Conservation (phyloP, 805 yeast genomes). For the Saturnispora serradocipensis region DNA sequence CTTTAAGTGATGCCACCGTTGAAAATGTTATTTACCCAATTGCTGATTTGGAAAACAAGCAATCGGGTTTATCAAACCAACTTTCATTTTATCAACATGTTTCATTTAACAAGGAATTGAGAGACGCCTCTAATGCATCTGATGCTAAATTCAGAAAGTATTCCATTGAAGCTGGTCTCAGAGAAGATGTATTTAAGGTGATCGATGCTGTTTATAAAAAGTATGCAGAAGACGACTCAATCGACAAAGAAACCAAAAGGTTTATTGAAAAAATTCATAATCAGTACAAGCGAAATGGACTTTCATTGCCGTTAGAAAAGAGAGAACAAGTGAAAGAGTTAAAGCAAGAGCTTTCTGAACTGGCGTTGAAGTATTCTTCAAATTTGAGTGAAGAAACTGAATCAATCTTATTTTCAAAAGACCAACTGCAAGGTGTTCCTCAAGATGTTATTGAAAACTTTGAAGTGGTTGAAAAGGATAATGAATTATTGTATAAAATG, state of each 20-base stretch:
- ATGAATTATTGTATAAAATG: slow-evolving; percentile 43
- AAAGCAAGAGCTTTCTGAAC: slow-evolving; percentile 44
- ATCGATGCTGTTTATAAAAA: slow-evolving; percentile 44
- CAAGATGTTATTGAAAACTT: slow-evolving; percentile 50
- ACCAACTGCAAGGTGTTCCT: slow-evolving; percentile 70
- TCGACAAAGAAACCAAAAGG: slow-evolving; percentile 48
- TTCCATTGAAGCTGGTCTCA: slow-evolving; percentile 52
- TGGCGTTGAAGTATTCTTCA: slow-evolving; percentile 49
- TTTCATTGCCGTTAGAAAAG: slow-evolving; percentile 46
- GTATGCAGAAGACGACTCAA: slow-evolving; percentile 21
- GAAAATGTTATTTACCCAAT: slow-evolving; percentile 47
- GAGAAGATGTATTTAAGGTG: slow-evolving; percentile 57
- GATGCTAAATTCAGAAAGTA: slow-evolving; percentile 48
- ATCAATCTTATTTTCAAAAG: slow-evolving; percentile 46
- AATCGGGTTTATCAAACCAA: slow-evolving; percentile 37
- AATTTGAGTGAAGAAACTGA: slow-evolving; percentile 68
- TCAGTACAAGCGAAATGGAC: slow-evolving; percentile 59
- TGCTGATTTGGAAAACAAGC: slow-evolving; percentile 42
- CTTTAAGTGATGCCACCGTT: slow-evolving; percentile 39
- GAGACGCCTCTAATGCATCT: slow-evolving; percentile 63
- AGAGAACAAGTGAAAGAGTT: slow-evolving; percentile 50
- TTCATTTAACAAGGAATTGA: slow-evolving; percentile 49
- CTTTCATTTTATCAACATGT: slow-evolving; percentile 68
- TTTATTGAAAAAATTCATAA: slow-evolving; percentile 48
- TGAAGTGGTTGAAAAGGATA: slow-evolving; percentile 32